phyloP scores from a whole-genome alignment of 495 filamentous ascomycete species.

The Aspergillus asperescens region DNA sequence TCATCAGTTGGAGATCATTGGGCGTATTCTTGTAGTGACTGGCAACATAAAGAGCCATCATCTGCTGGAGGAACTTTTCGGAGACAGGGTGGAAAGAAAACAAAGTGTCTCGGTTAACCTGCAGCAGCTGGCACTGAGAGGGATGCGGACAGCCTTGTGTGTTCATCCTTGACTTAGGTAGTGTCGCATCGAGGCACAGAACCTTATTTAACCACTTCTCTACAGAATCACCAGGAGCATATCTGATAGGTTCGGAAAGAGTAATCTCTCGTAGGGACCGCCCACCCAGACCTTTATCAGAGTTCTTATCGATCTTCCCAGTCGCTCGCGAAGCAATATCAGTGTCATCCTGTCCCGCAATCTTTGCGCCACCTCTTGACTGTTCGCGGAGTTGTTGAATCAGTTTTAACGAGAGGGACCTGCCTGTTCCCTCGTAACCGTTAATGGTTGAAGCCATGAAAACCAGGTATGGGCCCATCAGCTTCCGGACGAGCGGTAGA shows the following conservation, averaged over 20 bases:
- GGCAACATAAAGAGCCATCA: constrained; percentile 97
- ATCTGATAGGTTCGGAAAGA: constrained; percentile 88
- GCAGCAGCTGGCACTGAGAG: constrained; percentile 79
- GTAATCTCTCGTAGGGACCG: constrained; percentile 91
- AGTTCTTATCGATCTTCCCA: constrained; percentile 59
- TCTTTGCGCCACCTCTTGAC: constrained; percentile 57
- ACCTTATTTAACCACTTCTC: constrained; percentile 96
- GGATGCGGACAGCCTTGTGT: constrained; percentile 84
- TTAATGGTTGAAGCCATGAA: constrained; percentile 99
- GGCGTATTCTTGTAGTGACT: constrained; percentile 98
- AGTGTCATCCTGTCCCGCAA: constrained; percentile 47
- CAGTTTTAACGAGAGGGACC: constrained; percentile 90
- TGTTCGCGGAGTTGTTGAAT: constrained; percentile 97
- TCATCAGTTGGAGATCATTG: constrained; percentile 96
- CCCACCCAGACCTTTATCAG: constrained; percentile 57
- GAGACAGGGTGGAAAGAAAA: constrained; percentile 98
- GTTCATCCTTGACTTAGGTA: constrained; percentile 69
- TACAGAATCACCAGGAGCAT: constrained; percentile 82
- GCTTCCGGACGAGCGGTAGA: constrained; percentile 81
- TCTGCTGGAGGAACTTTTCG: constrained; percentile 95
- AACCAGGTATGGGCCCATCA: constrained; percentile 96
- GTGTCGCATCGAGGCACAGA: constrained; percentile 85
- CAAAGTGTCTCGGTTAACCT: constrained; percentile 93
- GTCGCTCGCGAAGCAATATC: constrained; percentile 69
- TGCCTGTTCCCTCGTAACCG: constrained; percentile 95